Evolutionary conservation across 176 grass and related monocot species (phyloP).

Genomic region (Musa acuminata): DNA sequence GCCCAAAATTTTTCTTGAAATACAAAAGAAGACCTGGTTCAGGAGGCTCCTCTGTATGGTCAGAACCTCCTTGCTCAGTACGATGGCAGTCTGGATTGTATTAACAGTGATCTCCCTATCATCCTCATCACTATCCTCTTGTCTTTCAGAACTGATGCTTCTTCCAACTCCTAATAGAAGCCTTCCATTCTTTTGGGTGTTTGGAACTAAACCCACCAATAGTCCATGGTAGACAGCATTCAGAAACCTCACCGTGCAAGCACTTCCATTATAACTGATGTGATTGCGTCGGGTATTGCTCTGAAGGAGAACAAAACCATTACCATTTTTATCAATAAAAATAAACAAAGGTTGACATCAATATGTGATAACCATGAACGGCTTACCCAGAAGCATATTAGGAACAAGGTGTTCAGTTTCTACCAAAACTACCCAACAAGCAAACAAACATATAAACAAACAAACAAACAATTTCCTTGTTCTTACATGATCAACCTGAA

Average conservation of each 20-base stretch:
- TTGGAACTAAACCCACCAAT: slow-evolving; percentile 13
- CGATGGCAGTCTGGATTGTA: slow-evolving; percentile 24
- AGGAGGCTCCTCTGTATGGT: slow-evolving; percentile 32
- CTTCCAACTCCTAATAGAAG: slow-evolving; percentile 9
- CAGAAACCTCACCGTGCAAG: slow-evolving; percentile 22
- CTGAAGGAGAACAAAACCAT: background rate
- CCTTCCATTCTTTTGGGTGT: background rate
- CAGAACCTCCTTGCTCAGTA: slow-evolving; percentile 42
- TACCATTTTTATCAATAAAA: background rate
- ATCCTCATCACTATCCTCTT: slow-evolving; percentile 4
- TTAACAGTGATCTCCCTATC: slow-evolving; percentile 23
- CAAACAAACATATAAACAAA: background rate
- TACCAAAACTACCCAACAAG: background rate
- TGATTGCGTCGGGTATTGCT: background rate
- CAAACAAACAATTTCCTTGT: background rate
- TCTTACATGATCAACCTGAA: background rate
- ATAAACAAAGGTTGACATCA: background rate
- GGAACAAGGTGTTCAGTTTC: background rate
- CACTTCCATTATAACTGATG: slow-evolving; percentile 13
- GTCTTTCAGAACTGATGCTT: slow-evolving; percentile 14
- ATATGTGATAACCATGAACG: no score
- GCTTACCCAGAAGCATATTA: no score
- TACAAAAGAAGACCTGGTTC: slow-evolving; percentile 33
- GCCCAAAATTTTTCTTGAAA: background rate
- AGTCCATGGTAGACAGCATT: slow-evolving; percentile 11